Evolutionary conservation across 208 protist genomes (phyloP), one percentile per base, ranked within the genome.

Genomic region (Acanthamoeba rhysodes): DNA sequence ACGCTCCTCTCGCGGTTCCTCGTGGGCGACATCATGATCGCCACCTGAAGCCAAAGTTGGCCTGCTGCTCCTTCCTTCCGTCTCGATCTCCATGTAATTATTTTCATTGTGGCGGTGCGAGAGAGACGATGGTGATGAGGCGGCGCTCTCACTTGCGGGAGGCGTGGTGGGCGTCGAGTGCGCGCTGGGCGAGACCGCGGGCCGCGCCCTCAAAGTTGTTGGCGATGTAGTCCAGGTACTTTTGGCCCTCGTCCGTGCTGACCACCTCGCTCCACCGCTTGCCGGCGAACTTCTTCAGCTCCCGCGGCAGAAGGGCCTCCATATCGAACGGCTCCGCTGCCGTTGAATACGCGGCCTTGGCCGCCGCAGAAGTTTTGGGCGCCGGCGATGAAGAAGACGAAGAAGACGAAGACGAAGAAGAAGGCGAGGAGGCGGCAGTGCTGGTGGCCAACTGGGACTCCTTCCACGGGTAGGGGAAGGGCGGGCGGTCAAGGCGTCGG

Each of bases 201-300:
- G 59, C 57, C 18, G 50, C 45, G 5, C 9, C 9, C 62, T 2
- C 0, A 20, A 95, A 93, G 22, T 9, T 85, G 20, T 37, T 2
- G n/a, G 66, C 7, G 59, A 64, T 87, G 93, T 76, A 96, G 68
- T 82, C 10, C 29, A 96, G 48, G 70, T 96, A 96, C 34, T 37
- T n/a, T 0, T 55, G 2, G 34, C 95, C 95, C 59, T 91, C 92
- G 76, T 85, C 85, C 68, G 94, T 90, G 16, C 62, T 85, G 16
- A 95, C 68, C 10, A 95, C 34, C 16, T 96, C 78, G 84, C 91
- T 96, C 95, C 95, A 96, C 29, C 76, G 90, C 80, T 95, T 96
- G 34, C 95, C 95, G n/a, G 29, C 62, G 59, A 68, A 96, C 68
- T 93, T 95, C 62, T 95, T 96, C 10, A 96, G 59, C 68, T 95